These are phyloP conservation scores for Rauvolfia tetraphylla DNA, from an alignment of 257 asterid species.

Conservation along the genomic window DNA sequence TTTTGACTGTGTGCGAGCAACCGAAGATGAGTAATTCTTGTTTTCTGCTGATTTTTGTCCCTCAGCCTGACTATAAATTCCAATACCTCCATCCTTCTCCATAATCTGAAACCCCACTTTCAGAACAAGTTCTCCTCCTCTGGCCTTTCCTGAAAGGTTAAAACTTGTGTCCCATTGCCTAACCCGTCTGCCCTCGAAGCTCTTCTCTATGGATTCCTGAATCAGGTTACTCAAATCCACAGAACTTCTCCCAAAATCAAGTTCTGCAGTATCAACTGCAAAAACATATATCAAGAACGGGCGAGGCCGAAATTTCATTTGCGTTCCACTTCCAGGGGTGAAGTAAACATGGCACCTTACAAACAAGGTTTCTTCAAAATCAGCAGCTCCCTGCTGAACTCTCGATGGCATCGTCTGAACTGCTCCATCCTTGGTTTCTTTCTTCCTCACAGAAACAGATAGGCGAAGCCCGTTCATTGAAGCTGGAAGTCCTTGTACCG, in stretches of 20 bases:
- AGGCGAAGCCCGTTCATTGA: constrained; percentile 92
- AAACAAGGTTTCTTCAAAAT: constrained; percentile 87
- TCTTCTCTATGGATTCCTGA: constrained; percentile 74
- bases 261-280: constrained; percentile 81
- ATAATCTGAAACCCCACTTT: constrained; percentile 90
- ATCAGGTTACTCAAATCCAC: constrained; percentile 70
- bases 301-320: constrained; percentile 66
- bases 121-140: constrained; percentile 80
- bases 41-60: constrained; percentile 44
- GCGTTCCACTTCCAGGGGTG: constrained; percentile 50
- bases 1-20: constrained; percentile 71
- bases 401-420: constrained; percentile 94
- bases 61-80: constrained; percentile 59
- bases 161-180: constrained; percentile 75
- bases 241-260: constrained; percentile 59
- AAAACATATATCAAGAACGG: constrained; percentile 64
- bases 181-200: constrained; percentile 53
- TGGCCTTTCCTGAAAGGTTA: constrained; percentile 67
- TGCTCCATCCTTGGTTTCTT: constrained; percentile 62
- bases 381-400: constrained; percentile 77
- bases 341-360: constrained; percentile 73
- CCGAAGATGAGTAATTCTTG: constrained; percentile 32
- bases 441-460: constrained; percentile 73
- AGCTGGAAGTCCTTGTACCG: constrained; percentile 60
- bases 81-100: constrained; percentile 94